Conservation (phyloP, 257 asterid species). For the Solanum corneliomulleri region DNA sequence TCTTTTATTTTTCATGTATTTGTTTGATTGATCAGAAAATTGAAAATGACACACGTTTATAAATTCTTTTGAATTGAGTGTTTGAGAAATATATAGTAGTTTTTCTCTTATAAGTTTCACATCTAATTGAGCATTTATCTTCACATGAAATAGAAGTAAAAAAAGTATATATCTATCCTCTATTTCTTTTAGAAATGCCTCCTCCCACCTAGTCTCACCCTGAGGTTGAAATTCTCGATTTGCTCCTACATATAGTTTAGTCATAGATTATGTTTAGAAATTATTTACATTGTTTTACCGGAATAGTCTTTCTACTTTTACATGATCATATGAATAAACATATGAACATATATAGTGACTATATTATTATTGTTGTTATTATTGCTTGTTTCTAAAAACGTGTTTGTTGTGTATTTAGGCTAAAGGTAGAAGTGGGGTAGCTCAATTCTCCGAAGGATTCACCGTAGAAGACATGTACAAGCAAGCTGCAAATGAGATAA, state of each 20-base stretch:
- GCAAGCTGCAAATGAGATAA: constrained; percentile 57
- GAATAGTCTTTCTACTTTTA: background rate
- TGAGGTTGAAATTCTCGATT: background rate
- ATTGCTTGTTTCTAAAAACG: background rate
- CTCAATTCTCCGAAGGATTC: constrained; percentile 21
- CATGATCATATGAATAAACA: background rate
- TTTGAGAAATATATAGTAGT: background rate
- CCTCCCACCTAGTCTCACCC: background rate
- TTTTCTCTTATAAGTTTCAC: background rate
- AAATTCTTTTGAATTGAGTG: background rate
- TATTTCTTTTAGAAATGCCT: background rate
- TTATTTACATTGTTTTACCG: background rate
- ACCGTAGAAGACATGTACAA: constrained; percentile 55
- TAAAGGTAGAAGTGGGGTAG: constrained; percentile 12
- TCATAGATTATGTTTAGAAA: background rate
- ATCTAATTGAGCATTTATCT: background rate
- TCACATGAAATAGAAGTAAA: background rate
- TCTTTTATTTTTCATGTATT: background rate
- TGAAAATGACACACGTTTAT: background rate
- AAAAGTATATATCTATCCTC: background rate
- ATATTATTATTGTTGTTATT: background rate
- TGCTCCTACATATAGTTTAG: background rate
- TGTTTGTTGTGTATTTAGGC: constrained; percentile 18
- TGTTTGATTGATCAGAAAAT: background rate
- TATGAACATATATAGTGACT: background rate